phyloP scores from a whole-genome alignment of 177 flowering plant genomes.

The Vitis hybrid region DNA sequence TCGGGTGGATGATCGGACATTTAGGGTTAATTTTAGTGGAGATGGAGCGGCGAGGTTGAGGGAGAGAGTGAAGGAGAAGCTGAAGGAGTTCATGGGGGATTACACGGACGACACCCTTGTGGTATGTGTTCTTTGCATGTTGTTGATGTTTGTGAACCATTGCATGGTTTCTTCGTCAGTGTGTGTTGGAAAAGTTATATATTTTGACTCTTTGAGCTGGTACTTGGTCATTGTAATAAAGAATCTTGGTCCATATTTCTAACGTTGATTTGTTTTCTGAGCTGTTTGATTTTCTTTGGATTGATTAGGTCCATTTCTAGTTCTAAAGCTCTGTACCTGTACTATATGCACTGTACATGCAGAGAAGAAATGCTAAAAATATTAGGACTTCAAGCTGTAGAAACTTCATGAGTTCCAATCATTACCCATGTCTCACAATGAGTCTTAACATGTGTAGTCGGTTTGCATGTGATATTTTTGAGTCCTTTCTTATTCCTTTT shows the following conservation, averaged over 20 bases:
- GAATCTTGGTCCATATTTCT: neutral
- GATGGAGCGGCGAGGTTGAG: slow-evolving; percentile 63
- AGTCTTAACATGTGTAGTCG: too few species aligned
- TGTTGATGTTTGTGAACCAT: neutral
- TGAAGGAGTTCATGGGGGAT: slow-evolving; percentile 93
- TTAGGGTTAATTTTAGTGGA: slow-evolving; percentile 56
- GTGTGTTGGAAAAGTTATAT: neutral
- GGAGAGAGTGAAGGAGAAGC: slow-evolving; percentile 57
- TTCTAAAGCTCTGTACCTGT: too few species aligned
- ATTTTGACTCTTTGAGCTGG: neutral
- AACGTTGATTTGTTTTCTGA: neutral
- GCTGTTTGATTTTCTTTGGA: too few species aligned
- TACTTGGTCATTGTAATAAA: neutral
- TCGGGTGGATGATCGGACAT: slow-evolving; percentile 46
- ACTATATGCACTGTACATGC: too few species aligned
- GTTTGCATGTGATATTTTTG: too few species aligned
- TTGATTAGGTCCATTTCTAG: too few species aligned
- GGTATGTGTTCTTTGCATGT: slow-evolving; percentile 42
- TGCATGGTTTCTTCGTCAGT: neutral
- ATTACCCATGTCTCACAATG: too few species aligned
- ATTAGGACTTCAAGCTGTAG: too few species aligned
- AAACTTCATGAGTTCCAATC: too few species aligned
- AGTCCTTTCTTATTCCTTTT: too few species aligned
- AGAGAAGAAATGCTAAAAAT: too few species aligned
- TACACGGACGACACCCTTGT: slow-evolving; percentile 94